These are phyloP conservation scores for Malassezia brasiliensis DNA, from an alignment of 1,284 basidiomycete genomes.

Conservation along the genomic window DNA sequence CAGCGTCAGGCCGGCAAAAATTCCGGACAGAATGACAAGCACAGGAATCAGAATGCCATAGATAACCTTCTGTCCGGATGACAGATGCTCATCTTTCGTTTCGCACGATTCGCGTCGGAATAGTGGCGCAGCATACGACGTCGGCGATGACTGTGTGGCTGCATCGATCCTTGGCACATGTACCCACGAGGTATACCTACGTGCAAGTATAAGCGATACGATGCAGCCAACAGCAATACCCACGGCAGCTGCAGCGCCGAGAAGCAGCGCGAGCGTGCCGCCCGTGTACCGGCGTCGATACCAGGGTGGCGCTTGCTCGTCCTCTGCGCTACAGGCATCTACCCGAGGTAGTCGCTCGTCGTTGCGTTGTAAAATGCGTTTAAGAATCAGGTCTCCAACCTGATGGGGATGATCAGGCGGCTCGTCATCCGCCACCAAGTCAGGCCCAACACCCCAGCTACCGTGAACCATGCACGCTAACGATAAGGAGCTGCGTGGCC, in stretches of 20 bases:
- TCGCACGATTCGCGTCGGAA: not conserved
- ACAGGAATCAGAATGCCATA: slow-evolving; percentile 53
- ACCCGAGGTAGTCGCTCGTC: too few relatives aligned
- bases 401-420: not conserved
- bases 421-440: not conserved
- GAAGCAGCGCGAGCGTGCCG: not conserved
- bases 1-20: slow-evolving; percentile 66
- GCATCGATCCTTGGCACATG: too few relatives aligned
- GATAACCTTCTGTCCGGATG: slow-evolving; percentile 22
- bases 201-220: not conserved
- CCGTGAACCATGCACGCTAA: not conserved
- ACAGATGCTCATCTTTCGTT: not conserved
- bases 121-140: not conserved
- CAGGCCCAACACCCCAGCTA: not conserved
- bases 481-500: too few relatives aligned
- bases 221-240: not conserved
- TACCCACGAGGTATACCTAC: not conserved
- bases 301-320: not conserved
- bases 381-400: not conserved
- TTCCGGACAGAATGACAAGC: slow-evolving; percentile 55
- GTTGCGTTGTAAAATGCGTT: not conserved
- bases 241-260: not conserved
- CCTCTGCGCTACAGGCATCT: too few relatives aligned
- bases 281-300: not conserved
- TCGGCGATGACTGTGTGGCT: too few relatives aligned